phyloP scores from a whole-genome alignment of 2,329 filamentous ascomycete species.

The Blastomyces percursus region DNA sequence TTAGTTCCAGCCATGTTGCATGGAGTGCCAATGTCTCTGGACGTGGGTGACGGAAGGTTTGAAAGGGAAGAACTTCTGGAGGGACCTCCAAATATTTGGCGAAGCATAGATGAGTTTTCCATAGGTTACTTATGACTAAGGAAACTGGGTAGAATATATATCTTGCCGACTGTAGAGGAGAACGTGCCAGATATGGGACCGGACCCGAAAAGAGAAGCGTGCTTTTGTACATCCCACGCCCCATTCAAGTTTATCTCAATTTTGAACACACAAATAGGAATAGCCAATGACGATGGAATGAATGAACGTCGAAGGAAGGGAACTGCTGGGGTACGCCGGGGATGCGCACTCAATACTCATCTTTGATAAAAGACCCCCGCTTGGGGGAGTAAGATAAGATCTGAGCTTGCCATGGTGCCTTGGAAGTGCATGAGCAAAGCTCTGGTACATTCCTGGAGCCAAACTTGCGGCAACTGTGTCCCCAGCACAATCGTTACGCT shows the following conservation, averaged over 20 bases:
- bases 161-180: background rate
- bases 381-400: background rate
- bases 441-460: background rate
- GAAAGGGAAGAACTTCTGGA: background rate
- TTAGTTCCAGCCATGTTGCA: background rate
- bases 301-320: background rate
- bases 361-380: background rate
- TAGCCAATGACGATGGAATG: background rate
- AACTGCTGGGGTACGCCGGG: background rate
- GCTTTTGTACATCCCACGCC: background rate
- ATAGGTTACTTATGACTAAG: background rate
- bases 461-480: background rate
- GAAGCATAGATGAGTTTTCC: background rate
- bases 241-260: background rate
- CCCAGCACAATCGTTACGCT: background rate
- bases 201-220: background rate
- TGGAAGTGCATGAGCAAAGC: background rate
- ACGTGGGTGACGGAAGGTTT: background rate
- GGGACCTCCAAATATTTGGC: background rate
- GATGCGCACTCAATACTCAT: background rate
- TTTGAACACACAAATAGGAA: background rate
- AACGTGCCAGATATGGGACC: background rate
- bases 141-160: background rate
- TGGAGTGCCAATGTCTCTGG: background rate
- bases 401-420: background rate